A percentile compares a stretch with the other conserved stretches of the same genome.
Conservation (phyloP, 1,139 yeast species). For the Sugiyamaella japonica region DNA sequence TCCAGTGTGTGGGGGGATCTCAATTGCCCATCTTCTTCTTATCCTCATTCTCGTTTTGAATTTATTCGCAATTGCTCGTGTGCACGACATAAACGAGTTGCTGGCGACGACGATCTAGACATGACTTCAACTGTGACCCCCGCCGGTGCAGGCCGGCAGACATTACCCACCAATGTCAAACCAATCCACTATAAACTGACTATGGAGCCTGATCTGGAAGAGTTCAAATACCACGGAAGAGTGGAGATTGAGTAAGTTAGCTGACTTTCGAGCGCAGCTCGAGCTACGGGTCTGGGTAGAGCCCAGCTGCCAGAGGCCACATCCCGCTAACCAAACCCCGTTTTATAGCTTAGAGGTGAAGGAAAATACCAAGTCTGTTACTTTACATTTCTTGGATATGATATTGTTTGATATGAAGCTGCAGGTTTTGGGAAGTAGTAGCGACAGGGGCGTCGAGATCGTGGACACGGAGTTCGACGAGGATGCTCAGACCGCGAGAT, state of each 20-base stretch:
- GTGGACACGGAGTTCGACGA: conserved; percentile 43
- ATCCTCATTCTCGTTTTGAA: background rate
- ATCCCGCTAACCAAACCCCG: conserved; percentile 1
- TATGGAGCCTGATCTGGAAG: conserved; percentile 70
- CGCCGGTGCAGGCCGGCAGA: conserved; percentile 48
- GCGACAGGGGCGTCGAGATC: conserved; percentile 3
- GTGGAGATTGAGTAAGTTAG: conserved; percentile 52
- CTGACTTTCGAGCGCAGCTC: background rate
- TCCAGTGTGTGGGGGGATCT: background rate
- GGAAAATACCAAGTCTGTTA: conserved; percentile 52
- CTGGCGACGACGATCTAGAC: conserved; percentile 3
- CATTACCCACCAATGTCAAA: conserved; percentile 69
- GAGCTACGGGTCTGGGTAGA: background rate
- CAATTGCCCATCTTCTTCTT: background rate
- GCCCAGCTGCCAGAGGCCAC: conserved; percentile 8
- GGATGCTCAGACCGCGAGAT: conserved; percentile 63
- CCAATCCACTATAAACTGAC: conserved; percentile 71
- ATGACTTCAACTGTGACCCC: conserved; percentile 5
- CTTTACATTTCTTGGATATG: conserved; percentile 65
- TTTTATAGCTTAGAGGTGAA: conserved; percentile 52
- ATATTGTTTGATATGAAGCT: conserved; percentile 52
- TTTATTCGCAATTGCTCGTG: conserved; percentile 9
- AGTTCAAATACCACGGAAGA: conserved; percentile 68
- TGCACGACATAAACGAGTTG: conserved; percentile 4
- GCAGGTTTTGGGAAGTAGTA: background rate